Percentiles rank a stretch among this genome's conserved stretches.
phyloP scores from a whole-genome alignment of 371 early-diverging fungal species.

The Coemansia sp. region DNA sequence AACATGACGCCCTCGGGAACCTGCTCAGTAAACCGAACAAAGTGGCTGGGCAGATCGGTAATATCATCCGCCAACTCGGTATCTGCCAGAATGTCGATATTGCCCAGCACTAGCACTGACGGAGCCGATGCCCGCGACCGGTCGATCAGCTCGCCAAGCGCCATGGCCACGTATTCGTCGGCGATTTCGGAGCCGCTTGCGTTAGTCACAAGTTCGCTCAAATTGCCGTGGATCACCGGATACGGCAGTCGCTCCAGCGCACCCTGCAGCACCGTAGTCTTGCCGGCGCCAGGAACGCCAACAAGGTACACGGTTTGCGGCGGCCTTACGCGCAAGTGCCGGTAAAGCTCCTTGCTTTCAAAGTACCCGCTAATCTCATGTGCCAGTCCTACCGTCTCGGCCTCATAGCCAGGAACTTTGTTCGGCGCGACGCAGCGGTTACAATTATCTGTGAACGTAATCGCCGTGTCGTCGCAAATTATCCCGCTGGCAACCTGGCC shows the following conservation, averaged over 20 bases:
- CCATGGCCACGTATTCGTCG: slow-evolving; percentile 23
- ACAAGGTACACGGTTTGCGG: slow-evolving; percentile 16
- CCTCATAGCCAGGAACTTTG: slow-evolving; percentile 23
- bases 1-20: slow-evolving; percentile 24
- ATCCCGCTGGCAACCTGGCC: background rate
- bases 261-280: slow-evolving; percentile 14
- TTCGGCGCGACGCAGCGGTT: background rate
- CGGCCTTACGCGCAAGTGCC: slow-evolving; percentile 15
- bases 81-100: slow-evolving; percentile 23
- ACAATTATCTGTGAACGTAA: background rate
- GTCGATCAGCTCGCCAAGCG: slow-evolving; percentile 17
- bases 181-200: slow-evolving; percentile 33
- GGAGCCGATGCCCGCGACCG: slow-evolving; percentile 23
- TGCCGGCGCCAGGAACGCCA: slow-evolving; percentile 35
- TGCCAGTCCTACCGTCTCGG: slow-evolving; percentile 2
- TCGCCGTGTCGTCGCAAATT: background rate
- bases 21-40: slow-evolving; percentile 17
- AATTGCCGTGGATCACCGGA: slow-evolving; percentile 16
- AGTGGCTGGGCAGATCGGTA: slow-evolving; percentile 1
- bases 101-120: slow-evolving; percentile 23
- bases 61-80: slow-evolving; percentile 17
- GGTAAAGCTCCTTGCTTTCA: slow-evolving; percentile 6
- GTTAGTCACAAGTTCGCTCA: slow-evolving; percentile 26
- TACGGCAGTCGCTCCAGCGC: slow-evolving; percentile 14
- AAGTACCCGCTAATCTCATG: slow-evolving; percentile 29